Base-by-base conservation (phyloP, 1,139 yeast species). In the Diutina catenulata region DNA sequence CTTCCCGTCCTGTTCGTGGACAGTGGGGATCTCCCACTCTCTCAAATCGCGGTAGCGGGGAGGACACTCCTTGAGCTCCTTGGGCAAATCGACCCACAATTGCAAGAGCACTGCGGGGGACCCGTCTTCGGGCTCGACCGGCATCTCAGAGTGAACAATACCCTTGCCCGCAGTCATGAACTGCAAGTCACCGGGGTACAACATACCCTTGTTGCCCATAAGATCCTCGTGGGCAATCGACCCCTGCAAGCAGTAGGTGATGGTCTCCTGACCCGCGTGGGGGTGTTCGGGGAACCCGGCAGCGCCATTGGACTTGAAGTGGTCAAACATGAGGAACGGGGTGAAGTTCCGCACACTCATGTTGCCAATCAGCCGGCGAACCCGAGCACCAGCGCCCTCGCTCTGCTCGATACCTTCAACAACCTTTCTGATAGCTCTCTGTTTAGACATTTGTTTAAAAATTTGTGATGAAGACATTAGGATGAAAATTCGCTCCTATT, bases 161-260 rank as follows among this genome's bases (percentile, higher is more conserved):
- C 95, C 96, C 47, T 70, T 74, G 41, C 96, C 95, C 7, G 95
- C 95, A 41, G 95, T 87, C 94, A 87, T 87, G 55, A 87, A 86
- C 60, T 87, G 96, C 47, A 87, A 64, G 53, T 87, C 96, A 38
- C 95, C 96, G 16, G 87, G 78, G 42, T 75, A 72, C 40, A 87
- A 62, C 15, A 84, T 68, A 39, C 95, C 95, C 41, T 73, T 70
- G 27, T 80, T 65, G 1, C 95, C 95, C 3, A 94, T 82, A 61
- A 86, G 84, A 57, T 87, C 96, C 55, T 84, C 95, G 56, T 87
- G 96, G 21, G 93, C 88, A 58, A 86, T 64, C 42, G 76, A 76
- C 37, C 95, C 95, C 40, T 74, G 67, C 42, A 78, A 58, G 40
- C 87, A 62, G 49, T 79, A 74, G 4, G 95, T 81, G 43, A 87